Evolutionary conservation across 1,139 yeast species (phyloP).

Genomic region (Pichia sp.): DNA sequence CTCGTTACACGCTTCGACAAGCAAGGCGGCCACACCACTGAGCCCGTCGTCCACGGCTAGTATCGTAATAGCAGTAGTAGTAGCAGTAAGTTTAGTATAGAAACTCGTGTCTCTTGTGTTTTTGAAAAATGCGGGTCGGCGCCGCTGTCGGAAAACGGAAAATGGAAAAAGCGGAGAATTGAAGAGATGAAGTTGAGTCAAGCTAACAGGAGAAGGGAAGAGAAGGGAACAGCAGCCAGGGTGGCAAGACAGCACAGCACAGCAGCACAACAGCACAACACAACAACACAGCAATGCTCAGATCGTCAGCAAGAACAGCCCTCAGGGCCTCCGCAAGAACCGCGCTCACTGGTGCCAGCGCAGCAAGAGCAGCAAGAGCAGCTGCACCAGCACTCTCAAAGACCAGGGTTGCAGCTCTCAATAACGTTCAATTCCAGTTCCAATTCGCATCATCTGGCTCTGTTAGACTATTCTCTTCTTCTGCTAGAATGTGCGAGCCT

Average conservation of each 20-base stretch:
- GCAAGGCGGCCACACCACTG: slow-evolving; percentile 38
- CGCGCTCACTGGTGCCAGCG: too few relatives aligned
- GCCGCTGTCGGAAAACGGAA: too few relatives aligned
- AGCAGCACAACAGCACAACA: too few relatives aligned
- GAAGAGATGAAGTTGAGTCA: too few relatives aligned
- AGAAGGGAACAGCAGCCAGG: too few relatives aligned
- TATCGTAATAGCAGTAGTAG: too few relatives aligned
- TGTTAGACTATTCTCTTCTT: slow-evolving; percentile 7
- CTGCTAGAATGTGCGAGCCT: slow-evolving; percentile 7
- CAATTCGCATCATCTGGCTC: not conserved
- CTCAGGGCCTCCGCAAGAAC: slow-evolving; percentile 6
- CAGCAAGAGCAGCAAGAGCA: slow-evolving; percentile 2
- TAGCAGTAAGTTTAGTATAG: too few relatives aligned
- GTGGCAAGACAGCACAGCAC: too few relatives aligned
- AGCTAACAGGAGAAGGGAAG: too few relatives aligned
- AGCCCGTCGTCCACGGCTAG: slow-evolving; percentile 40
- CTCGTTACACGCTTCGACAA: slow-evolving; percentile 50
- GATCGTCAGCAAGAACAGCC: slow-evolving; percentile 10
- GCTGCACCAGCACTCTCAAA: slow-evolving; percentile 1
- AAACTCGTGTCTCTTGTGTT: too few relatives aligned
- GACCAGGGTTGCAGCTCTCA: not conserved
- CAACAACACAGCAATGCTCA: slow-evolving; percentile 14
- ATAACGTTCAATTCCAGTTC: not conserved
- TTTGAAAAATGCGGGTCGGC: too few relatives aligned
- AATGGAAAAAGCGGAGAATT: too few relatives aligned